A percentile compares a stretch with the other conserved stretches of the same genome.
Conservation (phyloP, 176 grass and related monocot genomes). For the Carex myosuroides region DNA sequence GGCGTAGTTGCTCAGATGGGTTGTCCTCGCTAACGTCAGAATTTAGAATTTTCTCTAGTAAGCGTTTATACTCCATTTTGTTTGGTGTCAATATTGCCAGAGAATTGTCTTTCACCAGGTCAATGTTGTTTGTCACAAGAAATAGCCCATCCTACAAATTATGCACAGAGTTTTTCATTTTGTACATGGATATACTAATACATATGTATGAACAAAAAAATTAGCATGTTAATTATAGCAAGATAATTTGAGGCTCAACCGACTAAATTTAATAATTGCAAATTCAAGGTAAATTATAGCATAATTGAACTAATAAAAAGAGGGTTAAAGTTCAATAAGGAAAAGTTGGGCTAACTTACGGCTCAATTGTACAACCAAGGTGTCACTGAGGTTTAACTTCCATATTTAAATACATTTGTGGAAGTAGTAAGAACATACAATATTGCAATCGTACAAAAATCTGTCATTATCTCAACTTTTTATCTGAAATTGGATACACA, state of each 20-base stretch:
- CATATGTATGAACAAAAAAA: background rate
- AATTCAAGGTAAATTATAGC: background rate
- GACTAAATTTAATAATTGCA: background rate
- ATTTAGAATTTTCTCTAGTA: constrained; percentile 74
- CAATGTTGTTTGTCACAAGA: constrained; percentile 69
- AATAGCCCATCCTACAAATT: constrained; percentile 79
- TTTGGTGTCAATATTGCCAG: constrained; percentile 84
- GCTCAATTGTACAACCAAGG: background rate
- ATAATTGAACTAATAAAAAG: background rate
- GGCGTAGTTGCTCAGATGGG: constrained; percentile 44
- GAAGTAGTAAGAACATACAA: background rate
- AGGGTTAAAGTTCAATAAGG: background rate
- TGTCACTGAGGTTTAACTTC: background rate
- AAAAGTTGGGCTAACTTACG: background rate
- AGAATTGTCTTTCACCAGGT: constrained; percentile 50
- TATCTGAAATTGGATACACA: background rate
- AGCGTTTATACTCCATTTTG: constrained; percentile 86
- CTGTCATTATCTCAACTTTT: background rate
- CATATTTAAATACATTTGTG: background rate
- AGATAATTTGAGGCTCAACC: constrained; percentile 6
- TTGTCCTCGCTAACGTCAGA: constrained; percentile 59
- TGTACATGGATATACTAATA: background rate
- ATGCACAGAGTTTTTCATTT: constrained; percentile 15
- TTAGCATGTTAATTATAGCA: background rate
- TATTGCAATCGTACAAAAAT: background rate